Base-by-base conservation (phyloP, 78 protist species). In the Tieghemostelium lacteum region DNA sequence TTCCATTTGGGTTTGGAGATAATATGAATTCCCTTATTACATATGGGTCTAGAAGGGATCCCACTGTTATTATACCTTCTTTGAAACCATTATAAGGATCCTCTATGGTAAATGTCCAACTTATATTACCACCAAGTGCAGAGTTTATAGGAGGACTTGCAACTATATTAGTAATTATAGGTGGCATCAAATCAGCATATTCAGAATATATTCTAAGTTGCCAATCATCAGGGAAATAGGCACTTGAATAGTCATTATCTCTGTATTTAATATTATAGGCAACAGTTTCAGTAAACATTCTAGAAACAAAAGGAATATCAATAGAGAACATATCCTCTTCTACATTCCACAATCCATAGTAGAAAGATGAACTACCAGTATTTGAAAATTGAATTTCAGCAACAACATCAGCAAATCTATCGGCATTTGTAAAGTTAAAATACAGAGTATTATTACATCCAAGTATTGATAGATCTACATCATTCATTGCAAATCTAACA, bases 101-200 rank as follows among this genome's bases (percentile, higher is more conserved):
- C 3, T 4, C 3, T 1, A 67, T 16, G 36, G 55, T 24, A 67
- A 67, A 40, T 58, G 42, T 67, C 60, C 75, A 6, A 67, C 26
- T 2, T 20, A 10, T 45, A 31, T 37, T 67, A 40, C 6, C 42
- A 37, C 19, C 22, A 24, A 26, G 10, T 0, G 19, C 40, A 19
- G 17, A 19, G 26, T 1, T 19, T 49, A 0, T 1, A 0, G 14
- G 55, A 49, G 12, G 55, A 49, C 20, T 67, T 67, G 54, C 42
- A 16, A 67, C 36, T 17, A n/a, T n/a, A n/a, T 67, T 49, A 17
- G 2, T 24, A 14, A 67, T 45, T 3, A 67, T 28, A 40, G 75
- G 75, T n/a, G 75, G 75, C 58, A 42, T 67, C 17, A 16, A 16
- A 42, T 67, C 75, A 28, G 4, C 36, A 57, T 57, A 57, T 12